Base-by-base conservation (phyloP, 805 yeast species). In the Saturnispora kantuleensis region DNA sequence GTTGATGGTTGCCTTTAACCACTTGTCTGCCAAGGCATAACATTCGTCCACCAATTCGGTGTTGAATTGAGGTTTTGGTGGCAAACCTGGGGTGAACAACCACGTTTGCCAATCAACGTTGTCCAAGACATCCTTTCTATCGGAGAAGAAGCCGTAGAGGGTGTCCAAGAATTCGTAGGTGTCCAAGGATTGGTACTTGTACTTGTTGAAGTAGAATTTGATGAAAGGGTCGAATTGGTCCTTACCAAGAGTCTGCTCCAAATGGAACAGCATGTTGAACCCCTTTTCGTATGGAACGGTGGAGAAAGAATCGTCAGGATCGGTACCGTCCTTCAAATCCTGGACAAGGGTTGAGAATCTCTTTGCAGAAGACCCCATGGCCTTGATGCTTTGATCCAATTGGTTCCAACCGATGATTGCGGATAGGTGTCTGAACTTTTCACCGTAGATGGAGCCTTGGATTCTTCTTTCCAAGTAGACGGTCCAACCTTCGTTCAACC, bases 401-500 rank as follows among this genome's bases (percentile, higher is more conserved):
- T 81, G 93, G 44, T 77, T 77, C 96, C 96, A 88, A 41, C 96
- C 96, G 55, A 84, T 82, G 49, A 88, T 79, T 33, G 88, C 87
- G 49, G 81, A 72, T 59, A 88, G 84, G 54, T 86, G 90, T 58
- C 96, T 76, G 35, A 76, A 70, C 30, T 77, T 63, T 54, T 84
- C 90, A 18, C 93, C 95, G 56, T 85, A 86, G n/a, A 86, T 60
- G 12, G 70, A 74, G 13, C 84, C 95, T 28, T 78, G 67, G 47
- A 88, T 87, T 55, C 95, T 70, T 60, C 96, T 75, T 64, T 88
- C 96, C 32, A 88, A 64, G 60, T 88, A 88, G 34, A 88, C 96
- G 5, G 96, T 87, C 96, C 96, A 88, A 32, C 96, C 96, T 67
- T 88, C 96, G 60, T 88, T 88, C 52, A 88, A 73, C 93, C 95